These are phyloP conservation scores for Pythium rhizo-oryzae DNA, from an alignment of 352 stramenopile genomes.

Conservation along the genomic window DNA sequence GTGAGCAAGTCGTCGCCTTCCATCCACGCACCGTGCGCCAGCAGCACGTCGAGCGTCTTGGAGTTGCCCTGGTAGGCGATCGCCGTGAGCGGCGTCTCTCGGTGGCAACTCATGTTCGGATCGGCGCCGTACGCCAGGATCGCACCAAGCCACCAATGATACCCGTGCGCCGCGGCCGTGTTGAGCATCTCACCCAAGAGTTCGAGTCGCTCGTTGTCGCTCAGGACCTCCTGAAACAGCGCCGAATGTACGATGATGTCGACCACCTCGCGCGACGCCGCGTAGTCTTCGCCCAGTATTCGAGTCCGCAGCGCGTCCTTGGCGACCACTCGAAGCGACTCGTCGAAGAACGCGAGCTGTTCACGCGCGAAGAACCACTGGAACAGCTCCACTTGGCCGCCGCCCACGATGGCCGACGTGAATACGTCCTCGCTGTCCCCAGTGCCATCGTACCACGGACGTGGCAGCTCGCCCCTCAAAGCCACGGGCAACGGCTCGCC, in stretches of 20 bases:
- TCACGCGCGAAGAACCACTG: constrained; percentile 11
- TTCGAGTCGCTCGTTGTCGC: not conserved
- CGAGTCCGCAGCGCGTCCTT: not conserved
- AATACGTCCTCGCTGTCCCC: not conserved
- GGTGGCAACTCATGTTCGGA: not conserved
- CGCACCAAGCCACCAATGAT: constrained; percentile 1
- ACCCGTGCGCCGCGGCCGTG: not conserved
- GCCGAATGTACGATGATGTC: constrained; percentile 11
- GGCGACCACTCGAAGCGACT: not conserved
- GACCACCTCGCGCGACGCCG: constrained; percentile 4
- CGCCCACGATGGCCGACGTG: not conserved
- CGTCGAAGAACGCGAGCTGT: not conserved
- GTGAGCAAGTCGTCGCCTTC: not conserved
- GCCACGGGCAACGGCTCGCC: not conserved
- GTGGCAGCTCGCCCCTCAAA: not conserved
- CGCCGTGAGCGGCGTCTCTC: not conserved
- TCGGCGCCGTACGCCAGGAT: constrained; percentile 29
- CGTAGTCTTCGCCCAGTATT: not conserved
- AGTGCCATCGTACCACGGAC: not conserved
- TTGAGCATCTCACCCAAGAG: not conserved
- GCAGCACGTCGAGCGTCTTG: not conserved
- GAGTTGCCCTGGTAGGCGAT: not conserved
- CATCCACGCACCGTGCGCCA: constrained; percentile 1
- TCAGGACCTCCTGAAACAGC: constrained; percentile 1
- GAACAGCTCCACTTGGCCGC: not conserved